Evolutionary conservation across 169 alveolate genomes (phyloP).

Genomic region (Cardiosporidium cionae): DNA sequence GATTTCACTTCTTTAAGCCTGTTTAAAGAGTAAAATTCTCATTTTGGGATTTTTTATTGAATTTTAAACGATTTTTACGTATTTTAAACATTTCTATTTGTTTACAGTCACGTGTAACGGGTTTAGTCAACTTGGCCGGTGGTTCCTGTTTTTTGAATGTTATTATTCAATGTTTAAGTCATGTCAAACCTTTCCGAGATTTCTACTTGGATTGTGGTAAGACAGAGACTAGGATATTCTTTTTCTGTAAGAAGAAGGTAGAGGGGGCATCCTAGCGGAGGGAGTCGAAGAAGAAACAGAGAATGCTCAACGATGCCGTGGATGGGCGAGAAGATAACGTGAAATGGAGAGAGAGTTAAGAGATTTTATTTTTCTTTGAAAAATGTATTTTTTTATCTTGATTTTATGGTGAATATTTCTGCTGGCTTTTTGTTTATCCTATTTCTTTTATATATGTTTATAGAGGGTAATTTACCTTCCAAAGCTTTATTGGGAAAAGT

Average conservation of each 20-base stretch:
- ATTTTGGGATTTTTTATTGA: too few species aligned
- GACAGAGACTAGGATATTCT: background rate
- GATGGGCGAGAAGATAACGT: background rate
- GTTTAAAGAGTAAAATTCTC: too few species aligned
- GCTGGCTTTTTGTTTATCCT: too few species aligned
- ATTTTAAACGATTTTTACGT: too few species aligned
- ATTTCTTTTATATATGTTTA: too few species aligned
- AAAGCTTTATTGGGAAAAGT: background rate
- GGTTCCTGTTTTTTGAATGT: constrained; percentile 34
- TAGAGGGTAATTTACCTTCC: too few species aligned
- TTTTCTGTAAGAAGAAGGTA: background rate
- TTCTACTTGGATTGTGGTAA: constrained; percentile 24
- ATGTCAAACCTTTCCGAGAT: constrained; percentile 26
- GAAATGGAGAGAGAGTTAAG: too few species aligned
- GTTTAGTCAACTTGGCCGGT: constrained; percentile 26
- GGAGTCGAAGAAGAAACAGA: background rate
- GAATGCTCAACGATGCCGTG: background rate
- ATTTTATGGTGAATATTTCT: too few species aligned
- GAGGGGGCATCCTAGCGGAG: constrained; percentile 1
- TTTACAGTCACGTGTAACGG: constrained; percentile 10
- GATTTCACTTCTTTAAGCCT: too few species aligned
- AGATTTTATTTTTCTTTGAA: too few species aligned
- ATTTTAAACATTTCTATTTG: too few species aligned
- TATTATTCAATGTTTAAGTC: constrained; percentile 26
- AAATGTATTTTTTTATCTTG: too few species aligned